phyloP scores from a whole-genome alignment of 1,284 basidiomycete species.

The Tilletia walkeri region DNA sequence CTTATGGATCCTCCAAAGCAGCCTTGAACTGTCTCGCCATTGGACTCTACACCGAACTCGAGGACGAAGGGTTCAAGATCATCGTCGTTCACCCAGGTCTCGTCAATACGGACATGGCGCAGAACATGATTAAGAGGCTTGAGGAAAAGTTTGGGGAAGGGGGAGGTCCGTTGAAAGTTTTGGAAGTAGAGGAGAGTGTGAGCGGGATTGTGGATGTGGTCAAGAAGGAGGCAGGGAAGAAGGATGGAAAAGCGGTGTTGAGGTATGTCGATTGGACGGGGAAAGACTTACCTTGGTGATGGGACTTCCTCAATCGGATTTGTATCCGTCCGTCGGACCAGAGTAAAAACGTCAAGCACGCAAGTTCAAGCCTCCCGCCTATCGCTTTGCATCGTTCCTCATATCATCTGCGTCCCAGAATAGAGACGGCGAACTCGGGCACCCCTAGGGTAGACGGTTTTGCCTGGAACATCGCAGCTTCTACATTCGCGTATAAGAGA shows the following conservation, averaged over 20 bases:
- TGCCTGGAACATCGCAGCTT: no score
- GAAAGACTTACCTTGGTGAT: slow-evolving; percentile 17
- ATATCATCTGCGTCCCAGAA: no score
- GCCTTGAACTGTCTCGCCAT: slow-evolving; percentile 22
- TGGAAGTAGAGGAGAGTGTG: slow-evolving; percentile 1
- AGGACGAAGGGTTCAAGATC: slow-evolving; percentile 24
- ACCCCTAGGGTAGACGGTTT: no score
- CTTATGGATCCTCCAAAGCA: slow-evolving; percentile 20
- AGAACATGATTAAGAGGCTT: slow-evolving; percentile 2
- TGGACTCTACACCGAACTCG: slow-evolving; percentile 21
- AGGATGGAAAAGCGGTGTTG: background rate
- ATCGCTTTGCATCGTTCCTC: no score
- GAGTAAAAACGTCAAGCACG: no score
- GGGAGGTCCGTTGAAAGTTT: slow-evolving; percentile 4
- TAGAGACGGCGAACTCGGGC: no score
- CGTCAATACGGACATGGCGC: slow-evolving; percentile 23
- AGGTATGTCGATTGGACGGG: slow-evolving; percentile 16
- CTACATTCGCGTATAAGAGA: no score
- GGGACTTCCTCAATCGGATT: no score
- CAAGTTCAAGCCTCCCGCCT: no score
- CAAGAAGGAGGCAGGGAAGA: background rate
- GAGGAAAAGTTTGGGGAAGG: no score
- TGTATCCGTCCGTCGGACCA: no score
- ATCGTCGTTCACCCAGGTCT: slow-evolving; percentile 21
- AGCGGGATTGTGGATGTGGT: slow-evolving; percentile 20